Evolutionary conservation across 129 eudicot genomes (phyloP).

Genomic region (Rutidosis leptorrhynchoides): DNA sequence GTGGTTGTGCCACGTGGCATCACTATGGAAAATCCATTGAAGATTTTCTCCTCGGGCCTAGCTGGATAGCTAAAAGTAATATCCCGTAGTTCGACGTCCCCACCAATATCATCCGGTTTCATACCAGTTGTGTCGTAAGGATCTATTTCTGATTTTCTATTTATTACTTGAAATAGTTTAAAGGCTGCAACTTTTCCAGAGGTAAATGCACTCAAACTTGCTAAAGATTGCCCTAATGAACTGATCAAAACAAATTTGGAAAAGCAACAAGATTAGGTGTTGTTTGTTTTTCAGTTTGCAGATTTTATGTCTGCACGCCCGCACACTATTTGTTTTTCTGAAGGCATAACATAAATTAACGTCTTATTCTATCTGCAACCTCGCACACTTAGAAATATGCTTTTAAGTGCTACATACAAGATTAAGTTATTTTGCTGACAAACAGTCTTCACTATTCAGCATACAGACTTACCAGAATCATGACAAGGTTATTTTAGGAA

Average conservation of each 20-base stretch:
- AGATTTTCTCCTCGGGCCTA: constrained; percentile 55
- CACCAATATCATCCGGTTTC: constrained; percentile 43
- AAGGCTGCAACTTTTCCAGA: constrained; percentile 72
- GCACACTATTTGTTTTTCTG: no score
- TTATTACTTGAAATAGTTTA: constrained; percentile 62
- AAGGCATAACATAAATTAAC: no score
- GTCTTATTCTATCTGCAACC: no score
- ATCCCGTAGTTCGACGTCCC: constrained; percentile 53
- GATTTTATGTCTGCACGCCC: no score
- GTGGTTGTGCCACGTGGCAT: constrained; percentile 64
- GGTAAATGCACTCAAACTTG: constrained; percentile 63
- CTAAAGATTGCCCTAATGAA: constrained; percentile 69
- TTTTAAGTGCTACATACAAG: no score
- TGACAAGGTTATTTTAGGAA: background rate
- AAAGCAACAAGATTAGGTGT: background rate
- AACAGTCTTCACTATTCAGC: no score
- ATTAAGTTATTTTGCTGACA: no score
- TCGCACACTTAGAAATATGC: no score
- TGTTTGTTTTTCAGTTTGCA: no score
- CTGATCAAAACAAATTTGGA: constrained; percentile 18
- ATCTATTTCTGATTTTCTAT: constrained; percentile 61
- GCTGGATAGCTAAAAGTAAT: constrained; percentile 65
- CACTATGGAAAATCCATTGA: constrained; percentile 50
- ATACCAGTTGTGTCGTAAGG: constrained; percentile 52
- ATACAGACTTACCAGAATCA: no score